A percentile compares a stretch with the other conserved stretches of the same genome.
These are phyloP conservation scores for Chloranthus sessilifolius DNA, from an alignment of 164 flowering plant genomes.

Conservation along the genomic window DNA sequence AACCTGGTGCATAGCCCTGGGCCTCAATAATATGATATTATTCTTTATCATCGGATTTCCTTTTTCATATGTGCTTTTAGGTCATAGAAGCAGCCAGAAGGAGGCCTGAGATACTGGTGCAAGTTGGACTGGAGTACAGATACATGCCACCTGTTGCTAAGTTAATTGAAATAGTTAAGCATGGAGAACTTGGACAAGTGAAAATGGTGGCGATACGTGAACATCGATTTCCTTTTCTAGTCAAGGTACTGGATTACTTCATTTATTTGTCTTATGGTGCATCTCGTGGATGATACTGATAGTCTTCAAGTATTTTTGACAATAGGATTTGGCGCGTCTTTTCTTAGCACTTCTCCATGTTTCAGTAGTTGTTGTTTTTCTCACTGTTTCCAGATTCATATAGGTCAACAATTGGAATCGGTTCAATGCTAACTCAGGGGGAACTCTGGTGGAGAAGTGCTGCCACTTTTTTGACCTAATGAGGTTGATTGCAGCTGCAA, in stretches of 20 bases:
- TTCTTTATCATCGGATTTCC: no score
- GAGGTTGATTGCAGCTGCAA: slow-evolving; percentile 79
- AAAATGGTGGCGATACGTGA: slow-evolving; percentile 93
- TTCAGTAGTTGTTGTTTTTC: no score
- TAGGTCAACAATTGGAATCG: slow-evolving; percentile 96
- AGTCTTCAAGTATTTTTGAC: no score
- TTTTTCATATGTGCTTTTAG: no score
- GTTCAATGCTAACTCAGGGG: slow-evolving; percentile 84
- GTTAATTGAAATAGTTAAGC: slow-evolving; percentile 67
- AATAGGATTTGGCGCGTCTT: no score
- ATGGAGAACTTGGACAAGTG: slow-evolving; percentile 61
- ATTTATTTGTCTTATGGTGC: not conserved
- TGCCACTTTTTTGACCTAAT: slow-evolving; percentile 98
- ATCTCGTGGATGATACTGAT: no score
- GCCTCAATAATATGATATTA: no score
- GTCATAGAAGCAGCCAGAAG: slow-evolving; percentile 73
- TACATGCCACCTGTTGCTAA: slow-evolving; percentile 98
- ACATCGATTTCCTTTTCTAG: slow-evolving; percentile 92
- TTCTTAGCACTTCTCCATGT: no score
- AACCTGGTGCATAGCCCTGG: no score
- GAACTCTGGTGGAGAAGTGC: slow-evolving; percentile 96
- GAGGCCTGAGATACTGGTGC: slow-evolving; percentile 76
- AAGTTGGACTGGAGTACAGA: slow-evolving; percentile 94
- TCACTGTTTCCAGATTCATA: slow-evolving; percentile 6
- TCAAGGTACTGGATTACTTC: slow-evolving; percentile 52